Evolutionary conservation across 495 filamentous ascomycete genomes (phyloP).

Genomic region (Xylaria palmicola): DNA sequence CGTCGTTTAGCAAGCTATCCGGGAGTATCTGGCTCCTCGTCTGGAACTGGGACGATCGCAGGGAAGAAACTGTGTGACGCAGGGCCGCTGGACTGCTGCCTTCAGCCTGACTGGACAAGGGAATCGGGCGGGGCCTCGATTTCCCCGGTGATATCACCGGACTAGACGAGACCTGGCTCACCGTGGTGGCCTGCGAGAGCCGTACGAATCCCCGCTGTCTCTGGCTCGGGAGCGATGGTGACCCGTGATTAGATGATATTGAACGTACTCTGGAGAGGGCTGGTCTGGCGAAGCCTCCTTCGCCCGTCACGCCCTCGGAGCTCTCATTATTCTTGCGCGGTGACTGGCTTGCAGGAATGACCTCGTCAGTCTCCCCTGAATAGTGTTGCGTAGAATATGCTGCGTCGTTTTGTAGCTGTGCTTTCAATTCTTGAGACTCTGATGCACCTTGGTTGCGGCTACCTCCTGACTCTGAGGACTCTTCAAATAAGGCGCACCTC

Average conservation of each 20-base stretch:
- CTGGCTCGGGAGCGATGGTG: constrained; percentile 14
- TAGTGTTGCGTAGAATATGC: constrained; percentile 40
- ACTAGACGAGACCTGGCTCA: constrained; percentile 33
- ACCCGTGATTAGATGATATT: constrained; percentile 3
- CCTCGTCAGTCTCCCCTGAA: constrained; percentile 23
- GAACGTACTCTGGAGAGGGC: constrained; percentile 13
- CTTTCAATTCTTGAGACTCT: constrained; percentile 46
- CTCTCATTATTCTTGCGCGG: constrained; percentile 8
- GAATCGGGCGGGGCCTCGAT: constrained; percentile 26
- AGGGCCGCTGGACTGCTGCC: constrained; percentile 23
- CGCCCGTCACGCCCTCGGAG: background rate
- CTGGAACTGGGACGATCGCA: constrained; percentile 43
- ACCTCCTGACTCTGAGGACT: constrained; percentile 13
- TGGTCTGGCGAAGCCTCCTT: constrained; percentile 16
- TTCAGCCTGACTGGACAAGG: constrained; percentile 13
- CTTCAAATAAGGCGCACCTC: constrained; percentile 39
- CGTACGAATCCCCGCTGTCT: constrained; percentile 21
- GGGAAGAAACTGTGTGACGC: constrained; percentile 22
- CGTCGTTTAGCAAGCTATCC: constrained; percentile 53
- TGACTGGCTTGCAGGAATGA: constrained; percentile 36
- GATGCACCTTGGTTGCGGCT: constrained; percentile 18
- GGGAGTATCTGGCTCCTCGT: constrained; percentile 52
- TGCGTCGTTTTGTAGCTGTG: constrained; percentile 46
- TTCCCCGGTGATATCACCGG: constrained; percentile 29
- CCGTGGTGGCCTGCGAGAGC: constrained; percentile 48